These are phyloP conservation scores for Salvia rosmarinus DNA, from an alignment of 257 asterid genomes.

Conservation along the genomic window DNA sequence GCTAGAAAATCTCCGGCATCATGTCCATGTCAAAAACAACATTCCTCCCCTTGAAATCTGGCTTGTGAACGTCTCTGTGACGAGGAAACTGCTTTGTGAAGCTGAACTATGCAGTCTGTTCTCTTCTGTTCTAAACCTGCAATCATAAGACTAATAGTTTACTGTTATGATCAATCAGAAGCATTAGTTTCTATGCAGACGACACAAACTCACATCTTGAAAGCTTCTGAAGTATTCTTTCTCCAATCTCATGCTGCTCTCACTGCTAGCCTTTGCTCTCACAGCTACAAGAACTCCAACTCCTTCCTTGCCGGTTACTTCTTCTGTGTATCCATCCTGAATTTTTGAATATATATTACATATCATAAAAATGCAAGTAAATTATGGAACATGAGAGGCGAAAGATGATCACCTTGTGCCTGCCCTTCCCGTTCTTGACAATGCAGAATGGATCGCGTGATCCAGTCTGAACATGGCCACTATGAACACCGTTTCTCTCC, in stretches of 20 bases:
- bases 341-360: neutral
- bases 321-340: conserved; percentile 78
- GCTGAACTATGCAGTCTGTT: conserved; percentile 67
- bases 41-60: conserved; percentile 53
- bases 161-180: neutral
- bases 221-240: conserved; percentile 65
- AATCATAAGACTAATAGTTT: neutral
- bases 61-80: conserved; percentile 56
- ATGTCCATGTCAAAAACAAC: conserved; percentile 91
- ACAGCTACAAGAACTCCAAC: conserved; percentile 78
- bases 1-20: conserved; percentile 91
- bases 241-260: conserved; percentile 46
- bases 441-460: conserved; percentile 76
- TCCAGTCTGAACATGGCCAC: conserved; percentile 82
- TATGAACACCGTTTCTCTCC: conserved; percentile 61
- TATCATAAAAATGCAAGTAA: neutral
- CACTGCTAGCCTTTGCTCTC: conserved; percentile 64
- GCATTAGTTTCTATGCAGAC: neutral
- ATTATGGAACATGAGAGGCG: neutral
- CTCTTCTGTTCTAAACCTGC: conserved; percentile 66
- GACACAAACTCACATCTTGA: conserved; percentile 58
- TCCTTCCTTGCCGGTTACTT: conserved; percentile 53
- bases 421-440: conserved; percentile 60
- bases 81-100: conserved; percentile 60
- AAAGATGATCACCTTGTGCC: conserved; percentile 61